Base-by-base conservation (phyloP, 208 protist genomes). In the Wallacemonas sp. region DNA sequence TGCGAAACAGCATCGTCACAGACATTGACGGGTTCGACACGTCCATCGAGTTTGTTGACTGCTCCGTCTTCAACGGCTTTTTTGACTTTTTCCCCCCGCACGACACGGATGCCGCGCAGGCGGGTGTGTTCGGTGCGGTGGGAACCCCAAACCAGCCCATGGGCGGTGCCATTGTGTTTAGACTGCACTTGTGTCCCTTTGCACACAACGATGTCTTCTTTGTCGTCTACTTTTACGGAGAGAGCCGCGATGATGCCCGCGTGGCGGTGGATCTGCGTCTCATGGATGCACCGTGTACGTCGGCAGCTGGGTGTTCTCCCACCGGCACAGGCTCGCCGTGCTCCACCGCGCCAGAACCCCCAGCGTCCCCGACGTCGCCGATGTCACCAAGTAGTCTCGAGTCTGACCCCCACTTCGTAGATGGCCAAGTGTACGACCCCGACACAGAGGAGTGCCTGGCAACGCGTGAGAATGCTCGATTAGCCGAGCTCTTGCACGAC, bases 41-140 rank as follows among this genome's bases (percentile, higher is more conserved):
- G 36, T 46, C 55, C 30, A n/a, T 90, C 34, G 70, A 81, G 58
- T 60, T 82, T 28, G 51, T 86, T 17, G 51, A 58, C 1, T 58
- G 51, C 31, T 58, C 51, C 3, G 51, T 58, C 30, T 80, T 77
- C 42, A 46, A 75, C 33, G 74, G 79, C 64, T 85, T 86, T 49
- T 86, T 81, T 36, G 83, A 90, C 53, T 85, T 80, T 27, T 30
- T 75, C 31, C 83, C 79, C 2, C 79, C 83, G 2, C 66, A 60
- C n/a, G 28, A 26, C 11, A 45, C 70, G 2, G 54, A 63, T 36
- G 39, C 72, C 17, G 73, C 66, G 19, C 36, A 61, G 17, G 62
- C 59, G 31, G 79, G 73, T 14, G 75, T 36, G 42, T 79, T 84
- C 38, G 77, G 77, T 6, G 53, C 71, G 27, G 28, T 75, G 17